These are phyloP conservation scores for Protea cynaroides DNA, from an alignment of 164 flowering plant species.

Conservation along the genomic window DNA sequence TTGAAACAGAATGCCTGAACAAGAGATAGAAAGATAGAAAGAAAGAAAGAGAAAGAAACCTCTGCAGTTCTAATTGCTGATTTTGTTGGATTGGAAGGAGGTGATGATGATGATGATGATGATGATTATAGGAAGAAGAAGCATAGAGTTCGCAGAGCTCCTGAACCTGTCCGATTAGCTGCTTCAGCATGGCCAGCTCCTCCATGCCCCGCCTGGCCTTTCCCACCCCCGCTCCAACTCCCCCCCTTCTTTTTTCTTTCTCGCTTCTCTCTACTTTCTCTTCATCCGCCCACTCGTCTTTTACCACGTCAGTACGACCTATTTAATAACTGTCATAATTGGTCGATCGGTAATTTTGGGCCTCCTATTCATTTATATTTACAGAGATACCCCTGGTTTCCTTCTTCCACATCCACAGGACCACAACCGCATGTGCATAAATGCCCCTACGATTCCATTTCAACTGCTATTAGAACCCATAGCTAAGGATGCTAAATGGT, in stretches of 20 bases:
- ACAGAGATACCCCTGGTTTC: background rate
- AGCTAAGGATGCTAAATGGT: no score
- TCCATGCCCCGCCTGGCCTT: conserved; percentile 35
- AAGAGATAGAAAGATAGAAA: conserved; percentile 2
- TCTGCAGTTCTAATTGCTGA: conserved; percentile 1
- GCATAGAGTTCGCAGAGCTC: conserved; percentile 58
- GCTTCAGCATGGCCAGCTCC: conserved; percentile 72
- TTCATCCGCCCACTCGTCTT: background rate
- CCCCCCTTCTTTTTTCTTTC: background rate
- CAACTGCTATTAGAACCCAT: no score
- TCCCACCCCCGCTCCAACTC: background rate
- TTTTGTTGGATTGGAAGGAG: conserved; percentile 10
- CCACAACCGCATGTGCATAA: no score
- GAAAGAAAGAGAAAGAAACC: conserved; percentile 10
- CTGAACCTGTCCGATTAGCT: conserved; percentile 76
- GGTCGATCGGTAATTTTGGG: background rate
- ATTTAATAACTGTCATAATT: background rate
- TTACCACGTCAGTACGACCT: background rate
- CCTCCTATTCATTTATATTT: conserved; percentile 9
- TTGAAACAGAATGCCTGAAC: background rate
- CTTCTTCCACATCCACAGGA: no score
- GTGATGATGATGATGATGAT: conserved; percentile 13
- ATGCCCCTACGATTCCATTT: no score
- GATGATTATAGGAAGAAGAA: conserved; percentile 27
- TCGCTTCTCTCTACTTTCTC: background rate